A percentile compares a stretch with the other conserved stretches of the same genome.
Evolutionary conservation across 495 filamentous ascomycete genomes (phyloP).

Genomic region (Trichoderma virens): DNA sequence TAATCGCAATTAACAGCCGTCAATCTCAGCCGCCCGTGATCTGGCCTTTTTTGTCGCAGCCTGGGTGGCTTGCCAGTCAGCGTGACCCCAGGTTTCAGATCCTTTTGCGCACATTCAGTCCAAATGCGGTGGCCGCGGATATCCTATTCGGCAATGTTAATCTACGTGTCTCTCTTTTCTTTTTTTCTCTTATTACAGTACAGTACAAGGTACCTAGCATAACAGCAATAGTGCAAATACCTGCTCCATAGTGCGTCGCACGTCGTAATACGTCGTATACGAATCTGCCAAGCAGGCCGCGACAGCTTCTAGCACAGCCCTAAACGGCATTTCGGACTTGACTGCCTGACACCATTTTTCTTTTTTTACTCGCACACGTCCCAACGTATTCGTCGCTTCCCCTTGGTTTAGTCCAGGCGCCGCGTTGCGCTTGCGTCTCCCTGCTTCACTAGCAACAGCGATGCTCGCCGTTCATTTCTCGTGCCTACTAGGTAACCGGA

Average conservation of each 20-base stretch:
- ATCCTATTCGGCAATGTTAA: background rate
- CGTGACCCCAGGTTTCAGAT: background rate
- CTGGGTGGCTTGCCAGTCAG: background rate
- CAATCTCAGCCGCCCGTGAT: background rate
- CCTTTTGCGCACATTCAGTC: background rate
- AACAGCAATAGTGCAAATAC: no score
- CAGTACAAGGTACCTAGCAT: no score
- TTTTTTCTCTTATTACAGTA: no score
- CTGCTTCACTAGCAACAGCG: background rate
- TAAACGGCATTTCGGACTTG: background rate
- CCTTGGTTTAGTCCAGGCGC: no score
- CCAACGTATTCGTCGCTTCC: no score
- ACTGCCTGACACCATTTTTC: background rate
- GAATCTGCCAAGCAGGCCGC: background rate
- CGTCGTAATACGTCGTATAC: background rate
- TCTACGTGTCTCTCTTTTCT: no score
- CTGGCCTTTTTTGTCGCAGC: background rate
- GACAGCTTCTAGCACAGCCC: conserved; percentile 2
- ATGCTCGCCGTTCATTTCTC: background rate
- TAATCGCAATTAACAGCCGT: background rate
- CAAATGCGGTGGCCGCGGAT: background rate
- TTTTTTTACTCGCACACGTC: background rate
- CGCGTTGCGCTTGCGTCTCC: conserved; percentile 7
- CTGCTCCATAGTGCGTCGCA: no score
- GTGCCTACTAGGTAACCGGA: background rate